Percentiles rank a stretch among this genome's conserved stretches.
Evolutionary conservation across 2,329 filamentous ascomycete species (phyloP).

Genomic region (Pseudogymnoascus sp.): DNA sequence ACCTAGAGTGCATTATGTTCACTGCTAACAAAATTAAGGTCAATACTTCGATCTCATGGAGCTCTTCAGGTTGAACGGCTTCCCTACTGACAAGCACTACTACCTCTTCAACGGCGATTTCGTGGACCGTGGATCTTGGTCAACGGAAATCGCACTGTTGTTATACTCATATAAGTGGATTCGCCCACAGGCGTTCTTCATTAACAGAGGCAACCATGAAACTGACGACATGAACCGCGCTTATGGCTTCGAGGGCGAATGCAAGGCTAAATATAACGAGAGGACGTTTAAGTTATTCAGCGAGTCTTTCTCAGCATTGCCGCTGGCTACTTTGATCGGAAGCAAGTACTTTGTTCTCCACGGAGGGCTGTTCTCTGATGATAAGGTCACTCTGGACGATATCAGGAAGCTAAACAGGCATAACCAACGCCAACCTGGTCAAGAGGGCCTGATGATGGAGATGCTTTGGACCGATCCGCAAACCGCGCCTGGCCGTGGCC

Average conservation of each 20-base stretch:
- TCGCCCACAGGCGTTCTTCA: constrained; percentile 77
- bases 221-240: constrained; percentile 99
- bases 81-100: constrained; percentile 75
- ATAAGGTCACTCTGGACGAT: constrained; percentile 84
- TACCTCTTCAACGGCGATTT: constrained; percentile 99
- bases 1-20: not conserved
- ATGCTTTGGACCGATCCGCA: constrained; percentile 99
- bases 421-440: constrained; percentile 84
- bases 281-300: constrained; percentile 95
- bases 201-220: constrained; percentile 97
- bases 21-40: constrained; percentile 43
- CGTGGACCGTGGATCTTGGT: constrained; percentile 96
- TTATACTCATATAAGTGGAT: constrained; percentile 97
- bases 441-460: constrained; percentile 97
- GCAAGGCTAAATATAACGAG: constrained; percentile 92
- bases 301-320: constrained; percentile 91
- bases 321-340: constrained; percentile 85
- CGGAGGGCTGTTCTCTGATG: constrained; percentile 91
- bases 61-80: constrained; percentile 86
- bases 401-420: constrained; percentile 89
- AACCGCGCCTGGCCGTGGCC: constrained; percentile 72
- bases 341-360: constrained; percentile 87
- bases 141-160: constrained; percentile 87
- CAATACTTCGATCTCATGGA: constrained; percentile 98
- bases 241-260: constrained; percentile 97